These are phyloP conservation scores for Conticribra weissflogii DNA, from an alignment of 108 stramenopile genomes.

Conservation along the genomic window DNA sequence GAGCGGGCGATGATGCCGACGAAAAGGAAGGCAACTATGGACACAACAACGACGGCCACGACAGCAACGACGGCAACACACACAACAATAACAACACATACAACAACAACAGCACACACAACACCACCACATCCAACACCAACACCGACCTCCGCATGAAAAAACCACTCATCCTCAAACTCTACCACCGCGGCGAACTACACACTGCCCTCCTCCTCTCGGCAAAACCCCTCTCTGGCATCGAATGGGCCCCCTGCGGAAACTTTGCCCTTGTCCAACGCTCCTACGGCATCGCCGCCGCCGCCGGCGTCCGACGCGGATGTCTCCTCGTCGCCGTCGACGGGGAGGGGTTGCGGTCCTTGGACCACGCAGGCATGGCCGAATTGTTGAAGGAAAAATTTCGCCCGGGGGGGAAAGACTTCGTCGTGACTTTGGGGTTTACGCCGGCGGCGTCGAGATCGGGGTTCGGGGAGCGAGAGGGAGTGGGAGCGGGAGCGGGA, in stretches of 20 bases:
- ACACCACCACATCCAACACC: conserved; percentile 9
- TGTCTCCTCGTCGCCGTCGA: conserved; percentile 61
- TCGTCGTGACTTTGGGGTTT: conserved; percentile 55
- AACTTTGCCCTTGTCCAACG: conserved; percentile 76
- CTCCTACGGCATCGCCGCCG: conserved; percentile 24
- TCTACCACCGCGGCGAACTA: conserved; percentile 52
- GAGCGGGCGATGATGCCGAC: neutral
- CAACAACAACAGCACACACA: conserved; percentile 6
- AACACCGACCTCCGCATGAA: conserved; percentile 16
- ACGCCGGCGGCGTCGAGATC: conserved; percentile 67
- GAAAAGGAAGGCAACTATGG: neutral
- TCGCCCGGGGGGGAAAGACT: conserved; percentile 25
- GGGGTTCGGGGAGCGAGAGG: conserved; percentile 55
- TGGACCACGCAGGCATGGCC: conserved; percentile 60
- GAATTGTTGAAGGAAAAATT: conserved; percentile 29
- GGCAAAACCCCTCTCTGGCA: conserved; percentile 59
- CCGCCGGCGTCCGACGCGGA: conserved; percentile 61
- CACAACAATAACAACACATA: neutral
- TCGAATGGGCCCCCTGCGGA: conserved; percentile 83
- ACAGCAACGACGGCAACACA: neutral
- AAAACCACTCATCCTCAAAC: conserved; percentile 50
- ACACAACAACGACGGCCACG: neutral
- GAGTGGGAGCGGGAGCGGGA: conserved; percentile 17
- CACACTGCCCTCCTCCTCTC: conserved; percentile 60
- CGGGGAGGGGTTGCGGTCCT: conserved; percentile 15